Evolutionary conservation across 106 monocot species (phyloP).

Genomic region (Vanilla planifolia): DNA sequence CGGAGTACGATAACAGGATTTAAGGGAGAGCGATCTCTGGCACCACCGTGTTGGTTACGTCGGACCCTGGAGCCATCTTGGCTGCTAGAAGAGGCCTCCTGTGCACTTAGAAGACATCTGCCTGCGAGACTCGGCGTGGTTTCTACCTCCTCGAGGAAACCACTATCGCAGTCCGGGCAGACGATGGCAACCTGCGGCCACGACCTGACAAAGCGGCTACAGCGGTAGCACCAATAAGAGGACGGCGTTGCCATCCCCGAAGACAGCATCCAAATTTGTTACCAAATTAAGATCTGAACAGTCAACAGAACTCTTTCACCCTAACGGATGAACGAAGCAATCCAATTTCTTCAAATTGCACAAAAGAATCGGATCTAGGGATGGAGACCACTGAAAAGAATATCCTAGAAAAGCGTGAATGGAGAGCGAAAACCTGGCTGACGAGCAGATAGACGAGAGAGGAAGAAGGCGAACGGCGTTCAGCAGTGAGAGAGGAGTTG

Average conservation of each 20-base stretch:
- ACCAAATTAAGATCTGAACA: not conserved
- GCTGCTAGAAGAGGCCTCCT: not conserved
- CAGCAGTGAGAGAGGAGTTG: no score
- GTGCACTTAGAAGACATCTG: not conserved
- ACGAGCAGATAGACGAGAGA: no score
- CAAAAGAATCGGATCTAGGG: not conserved
- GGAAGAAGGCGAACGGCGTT: no score
- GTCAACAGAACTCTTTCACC: not conserved
- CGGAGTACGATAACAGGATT: slow-evolving; percentile 70
- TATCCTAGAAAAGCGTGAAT: no score
- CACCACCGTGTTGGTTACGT: slow-evolving; percentile 15
- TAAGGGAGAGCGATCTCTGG: slow-evolving; percentile 36
- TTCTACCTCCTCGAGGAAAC: slow-evolving; percentile 49
- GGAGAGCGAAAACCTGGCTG: not conserved
- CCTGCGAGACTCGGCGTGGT: slow-evolving; percentile 12
- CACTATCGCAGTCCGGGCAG: slow-evolving; percentile 56
- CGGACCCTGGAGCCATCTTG: slow-evolving; percentile 3
- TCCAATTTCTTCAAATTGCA: not conserved
- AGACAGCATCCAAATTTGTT: not conserved
- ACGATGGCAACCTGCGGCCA: slow-evolving; percentile 21
- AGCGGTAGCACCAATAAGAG: slow-evolving; percentile 72
- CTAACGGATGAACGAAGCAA: not conserved
- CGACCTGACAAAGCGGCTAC: slow-evolving; percentile 44
- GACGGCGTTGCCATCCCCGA: slow-evolving; percentile 14
- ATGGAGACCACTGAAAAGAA: not conserved